A percentile compares a stretch with the other conserved stretches of the same genome.
Conservation (phyloP, 305 asterid genomes). For the Andrographis paniculata region DNA sequence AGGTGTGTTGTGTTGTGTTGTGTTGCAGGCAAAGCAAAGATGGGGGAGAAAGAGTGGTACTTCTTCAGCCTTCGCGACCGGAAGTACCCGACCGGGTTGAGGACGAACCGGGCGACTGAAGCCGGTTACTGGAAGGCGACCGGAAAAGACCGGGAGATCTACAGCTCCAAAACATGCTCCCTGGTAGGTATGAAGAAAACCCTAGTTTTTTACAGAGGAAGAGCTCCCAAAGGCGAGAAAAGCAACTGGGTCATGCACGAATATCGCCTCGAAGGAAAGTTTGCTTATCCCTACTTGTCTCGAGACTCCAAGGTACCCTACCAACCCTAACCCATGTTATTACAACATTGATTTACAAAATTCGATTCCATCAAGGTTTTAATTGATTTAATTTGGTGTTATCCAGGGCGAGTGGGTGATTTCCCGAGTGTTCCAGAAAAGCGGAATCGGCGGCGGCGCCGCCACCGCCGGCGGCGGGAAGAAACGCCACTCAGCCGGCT, state of each 20-base stretch:
- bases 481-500: constrained; percentile 26
- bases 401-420: constrained; percentile 93
- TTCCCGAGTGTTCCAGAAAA: constrained; percentile 73
- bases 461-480: constrained; percentile 23
- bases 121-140: constrained; percentile 99
- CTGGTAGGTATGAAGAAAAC: constrained; percentile 99
- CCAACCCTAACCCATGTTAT: neutral
- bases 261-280: constrained; percentile 83
- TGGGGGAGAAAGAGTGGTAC: constrained; percentile 99
- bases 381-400: neutral
- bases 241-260: constrained; percentile 98
- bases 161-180: constrained; percentile 53
- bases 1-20: no score
- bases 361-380: no score
- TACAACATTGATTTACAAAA: neutral
- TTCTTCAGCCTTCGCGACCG: constrained; percentile 84
- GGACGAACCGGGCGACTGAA: constrained; percentile 93
- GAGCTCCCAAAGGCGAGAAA: constrained; percentile 94
- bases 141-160: constrained; percentile 87
- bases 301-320: constrained; percentile 50
- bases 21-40: constrained; percentile 49
- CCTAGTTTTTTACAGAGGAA: constrained; percentile 84
- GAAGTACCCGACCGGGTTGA: constrained; percentile 81
- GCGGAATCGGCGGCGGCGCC: constrained; percentile 11
- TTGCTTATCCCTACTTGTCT: constrained; percentile 72